Base-by-base conservation (phyloP, 805 yeast species). In the Sugiyamaella boreocaroliniensis region DNA sequence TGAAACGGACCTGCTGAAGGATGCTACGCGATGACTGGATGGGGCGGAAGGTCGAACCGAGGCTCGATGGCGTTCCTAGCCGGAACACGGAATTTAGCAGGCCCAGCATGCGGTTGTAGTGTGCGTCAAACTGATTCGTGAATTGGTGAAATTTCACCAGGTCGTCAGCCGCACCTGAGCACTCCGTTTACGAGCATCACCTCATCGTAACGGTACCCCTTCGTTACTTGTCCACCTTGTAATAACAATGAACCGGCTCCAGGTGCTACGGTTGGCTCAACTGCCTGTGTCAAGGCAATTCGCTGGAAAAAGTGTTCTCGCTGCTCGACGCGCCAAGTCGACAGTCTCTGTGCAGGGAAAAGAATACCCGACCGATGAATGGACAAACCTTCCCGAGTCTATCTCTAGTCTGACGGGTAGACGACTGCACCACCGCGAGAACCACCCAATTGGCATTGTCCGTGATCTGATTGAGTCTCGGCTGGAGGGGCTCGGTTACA, bases 401-500 rank as follows among this genome's bases (percentile, higher is more conserved):
- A 89, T 93, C 43, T 61, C 83, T 10, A 76, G 75, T 4, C 71
- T 88, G 29, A 81, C 89, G 0, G 85, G 82, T 20, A 76, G 96
- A 56, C 78, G 85, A 48, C 71, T 92, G 22, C 96, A 92, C 66
- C 74, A 80, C 47, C 73, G 86, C 55, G 78, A 81, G 18, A 71
- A 81, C 58, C 98, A 93, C 68, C 99, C 99, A 6, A 80, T 93
- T 41, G 96, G 97, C 2, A 92, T 90, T 49, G 74, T 93, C 37
- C 77, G 89, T 45, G 75, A 79, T 18, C 72, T 90, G 55, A 81
- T 93, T 43, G 95, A 90, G 65, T 69, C 67, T 15, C 80, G 83
- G 55, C 81, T 93, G 65, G 60, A 73, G 16, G 79, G 78, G 0
- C 68, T 84, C 45, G 95, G 89, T 4, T 69, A 63, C 58, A 85